Evolutionary conservation across 2,329 filamentous ascomycete genomes (phyloP), one percentile per base, ranked within the genome.

Genomic region (Atkinsonella hypoxylon): DNA sequence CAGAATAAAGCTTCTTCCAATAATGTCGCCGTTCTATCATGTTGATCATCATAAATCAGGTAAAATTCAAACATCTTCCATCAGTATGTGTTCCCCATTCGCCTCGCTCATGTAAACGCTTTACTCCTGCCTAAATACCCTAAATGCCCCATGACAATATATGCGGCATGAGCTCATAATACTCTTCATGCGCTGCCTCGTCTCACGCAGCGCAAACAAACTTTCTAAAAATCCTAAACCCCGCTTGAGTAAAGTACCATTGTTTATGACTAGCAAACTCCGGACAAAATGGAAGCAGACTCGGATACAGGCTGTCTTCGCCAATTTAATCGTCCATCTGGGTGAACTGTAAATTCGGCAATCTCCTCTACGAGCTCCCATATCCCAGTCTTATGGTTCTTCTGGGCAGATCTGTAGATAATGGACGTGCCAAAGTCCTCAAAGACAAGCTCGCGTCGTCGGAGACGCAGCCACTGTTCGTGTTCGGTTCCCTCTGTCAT

Each of bases 351-450:
- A 44, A 65, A 65, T 5, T 62, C 58, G 0, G 67, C 66, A 9
- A 57, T 59, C 53, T 71, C 69, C 50, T 71, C 69, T 0, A 71
- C 55, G 20, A 70, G 55, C 31, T 62, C 63, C 69, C 69, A 71
- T 6, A 54, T 45, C 0, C 63, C 67, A 1, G 61, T 64, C 3
- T 22, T 48, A 5, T 47, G 51, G 26, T 66, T 58, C 57, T 61
- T 67, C 49, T 63, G 61, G 15, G 65, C 54, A 13, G 62, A 68
- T 2, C 69, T 61, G 45, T 67, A 68, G 47, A 70, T 63, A 26
- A 70, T 63, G 17, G 59, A 65, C 13, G 58, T 58, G 0, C 67
- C 67, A 17, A 67, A 59, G 30, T 68, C 66, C 51, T 67, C 66
- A 53, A 70, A 70, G 6, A 68, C 60, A 1, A 69, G 53, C 49